These are phyloP conservation scores for Taphrina pruni DNA, from an alignment of 1,139 yeast genomes.

Conservation along the genomic window DNA sequence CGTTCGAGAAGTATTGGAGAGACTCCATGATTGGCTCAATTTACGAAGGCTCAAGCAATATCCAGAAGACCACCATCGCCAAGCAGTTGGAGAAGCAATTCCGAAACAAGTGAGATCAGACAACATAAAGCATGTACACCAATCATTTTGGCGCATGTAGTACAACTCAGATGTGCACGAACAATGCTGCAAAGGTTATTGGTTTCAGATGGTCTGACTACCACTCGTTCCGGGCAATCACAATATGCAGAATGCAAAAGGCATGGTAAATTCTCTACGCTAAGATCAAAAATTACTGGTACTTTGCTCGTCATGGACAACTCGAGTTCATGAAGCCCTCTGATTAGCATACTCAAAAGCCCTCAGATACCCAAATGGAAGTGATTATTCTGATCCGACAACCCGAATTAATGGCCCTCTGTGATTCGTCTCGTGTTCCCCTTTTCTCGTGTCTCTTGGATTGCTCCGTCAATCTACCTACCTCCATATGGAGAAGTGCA, in stretches of 20 bases:
- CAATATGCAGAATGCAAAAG: too few species aligned
- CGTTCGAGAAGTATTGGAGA: constrained; percentile 56
- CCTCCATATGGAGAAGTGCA: neutral
- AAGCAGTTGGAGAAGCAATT: constrained; percentile 54
- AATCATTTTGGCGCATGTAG: too few species aligned
- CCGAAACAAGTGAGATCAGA: constrained; percentile 41
- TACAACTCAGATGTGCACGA: too few species aligned
- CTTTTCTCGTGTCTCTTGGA: constrained; percentile 12
- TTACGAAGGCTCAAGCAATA: constrained; percentile 57
- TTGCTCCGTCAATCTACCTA: neutral
- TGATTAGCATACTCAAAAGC: neutral
- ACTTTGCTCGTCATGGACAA: neutral
- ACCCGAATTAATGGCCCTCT: constrained; percentile 10
- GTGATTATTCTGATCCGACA: constrained; percentile 4
- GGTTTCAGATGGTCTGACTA: too few species aligned
- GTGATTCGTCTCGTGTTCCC: neutral
- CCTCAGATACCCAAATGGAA: constrained; percentile 9
- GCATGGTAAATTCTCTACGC: too few species aligned
- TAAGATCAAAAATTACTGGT: neutral
- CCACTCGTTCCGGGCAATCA: too few species aligned
- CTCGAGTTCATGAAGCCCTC: constrained; percentile 4
- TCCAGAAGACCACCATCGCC: constrained; percentile 57
- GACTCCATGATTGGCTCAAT: constrained; percentile 58
- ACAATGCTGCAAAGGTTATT: too few species aligned
- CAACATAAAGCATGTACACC: too few species aligned